phyloP scores from a whole-genome alignment of 805 yeast genomes.

The Blastobotrys robertii region DNA sequence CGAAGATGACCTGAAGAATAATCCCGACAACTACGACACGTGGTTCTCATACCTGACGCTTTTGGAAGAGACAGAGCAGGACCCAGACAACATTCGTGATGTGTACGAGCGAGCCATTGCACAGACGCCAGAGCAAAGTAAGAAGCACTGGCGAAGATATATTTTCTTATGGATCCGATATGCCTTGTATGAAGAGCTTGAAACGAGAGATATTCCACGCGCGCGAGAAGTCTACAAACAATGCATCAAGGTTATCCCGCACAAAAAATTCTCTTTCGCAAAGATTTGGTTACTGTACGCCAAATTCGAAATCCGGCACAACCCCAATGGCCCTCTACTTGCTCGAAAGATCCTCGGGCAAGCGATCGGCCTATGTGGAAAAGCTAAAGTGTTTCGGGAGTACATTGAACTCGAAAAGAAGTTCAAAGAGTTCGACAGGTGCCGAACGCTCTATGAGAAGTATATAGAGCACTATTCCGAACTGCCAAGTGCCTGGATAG shows the following conservation, averaged over 20 bases:
- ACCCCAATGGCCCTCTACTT: constrained; percentile 28
- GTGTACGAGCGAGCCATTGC: constrained; percentile 38
- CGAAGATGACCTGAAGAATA: constrained; percentile 35
- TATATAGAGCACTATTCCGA: constrained; percentile 43
- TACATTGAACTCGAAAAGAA: constrained; percentile 62
- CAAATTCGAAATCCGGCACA: constrained; percentile 63
- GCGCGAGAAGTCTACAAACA: constrained; percentile 45
- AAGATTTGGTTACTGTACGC: constrained; percentile 66
- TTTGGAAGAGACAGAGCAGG: constrained; percentile 31
- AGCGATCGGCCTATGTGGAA: constrained; percentile 52
- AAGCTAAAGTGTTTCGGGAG: constrained; percentile 43
- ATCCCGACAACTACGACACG: constrained; percentile 55
- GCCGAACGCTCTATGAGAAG: constrained; percentile 60
- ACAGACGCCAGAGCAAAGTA: constrained; percentile 27
- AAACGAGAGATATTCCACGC: constrained; percentile 31
- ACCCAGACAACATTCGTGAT: constrained; percentile 25
- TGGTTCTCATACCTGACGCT: constrained; percentile 75
- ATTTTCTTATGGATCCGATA: constrained; percentile 61
- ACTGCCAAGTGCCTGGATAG: constrained; percentile 42
- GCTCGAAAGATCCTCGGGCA: constrained; percentile 67
- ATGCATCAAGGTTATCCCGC: constrained; percentile 45
- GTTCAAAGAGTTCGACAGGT: constrained; percentile 73
- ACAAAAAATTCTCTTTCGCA: constrained; percentile 51
- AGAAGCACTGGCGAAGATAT: constrained; percentile 57
- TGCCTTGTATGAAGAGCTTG: constrained; percentile 52